A percentile compares a stretch with the other conserved stretches of the same genome.
Conservation (phyloP, 1,284 basidiomycete genomes). For the Lentinus polychrous region DNA sequence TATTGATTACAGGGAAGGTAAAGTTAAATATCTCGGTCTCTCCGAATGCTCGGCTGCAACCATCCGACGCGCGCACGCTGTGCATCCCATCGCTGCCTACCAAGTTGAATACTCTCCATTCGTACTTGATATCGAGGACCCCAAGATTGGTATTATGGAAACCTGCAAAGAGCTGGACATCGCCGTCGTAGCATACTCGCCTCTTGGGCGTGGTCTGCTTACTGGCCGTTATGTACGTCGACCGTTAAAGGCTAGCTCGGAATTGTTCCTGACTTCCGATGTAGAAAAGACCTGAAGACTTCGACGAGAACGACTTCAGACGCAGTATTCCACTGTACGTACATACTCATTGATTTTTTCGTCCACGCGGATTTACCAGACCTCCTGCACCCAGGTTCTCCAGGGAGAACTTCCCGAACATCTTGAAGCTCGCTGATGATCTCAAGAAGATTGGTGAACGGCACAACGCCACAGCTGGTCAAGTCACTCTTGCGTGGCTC, state of each 20-base stretch:
- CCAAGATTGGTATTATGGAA: conserved; percentile 22
- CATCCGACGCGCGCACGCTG: conserved; percentile 35
- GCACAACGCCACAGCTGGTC: conserved; percentile 30
- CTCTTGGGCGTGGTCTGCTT: conserved; percentile 35
- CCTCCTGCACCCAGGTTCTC: conserved; percentile 18
- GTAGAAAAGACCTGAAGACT: conserved; percentile 42
- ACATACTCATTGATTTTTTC: neutral
- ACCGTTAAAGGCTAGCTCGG: neutral
- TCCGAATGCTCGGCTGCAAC: conserved; percentile 37
- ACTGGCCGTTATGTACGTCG: conserved; percentile 28
- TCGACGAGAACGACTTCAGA: conserved; percentile 44
- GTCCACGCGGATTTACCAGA: neutral
- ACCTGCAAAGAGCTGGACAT: conserved; percentile 24
- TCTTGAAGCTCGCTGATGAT: conserved; percentile 33
- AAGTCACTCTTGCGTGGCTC: conserved; percentile 39
- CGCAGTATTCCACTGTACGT: conserved; percentile 20
- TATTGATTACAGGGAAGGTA: conserved; percentile 24
- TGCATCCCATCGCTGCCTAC: conserved; percentile 32
- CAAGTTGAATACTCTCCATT: conserved; percentile 40
- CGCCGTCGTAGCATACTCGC: conserved; percentile 35
- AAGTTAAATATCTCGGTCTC: conserved; percentile 34
- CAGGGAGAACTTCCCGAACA: conserved; percentile 37
- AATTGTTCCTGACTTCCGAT: too few species aligned
- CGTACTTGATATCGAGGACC: conserved; percentile 27
- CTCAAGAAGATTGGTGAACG: conserved; percentile 25